A percentile compares a stretch with the other conserved stretches of the same genome.
These are phyloP conservation scores for Phytophthora palmivora DNA, from an alignment of 352 stramenopile species.

Conservation along the genomic window DNA sequence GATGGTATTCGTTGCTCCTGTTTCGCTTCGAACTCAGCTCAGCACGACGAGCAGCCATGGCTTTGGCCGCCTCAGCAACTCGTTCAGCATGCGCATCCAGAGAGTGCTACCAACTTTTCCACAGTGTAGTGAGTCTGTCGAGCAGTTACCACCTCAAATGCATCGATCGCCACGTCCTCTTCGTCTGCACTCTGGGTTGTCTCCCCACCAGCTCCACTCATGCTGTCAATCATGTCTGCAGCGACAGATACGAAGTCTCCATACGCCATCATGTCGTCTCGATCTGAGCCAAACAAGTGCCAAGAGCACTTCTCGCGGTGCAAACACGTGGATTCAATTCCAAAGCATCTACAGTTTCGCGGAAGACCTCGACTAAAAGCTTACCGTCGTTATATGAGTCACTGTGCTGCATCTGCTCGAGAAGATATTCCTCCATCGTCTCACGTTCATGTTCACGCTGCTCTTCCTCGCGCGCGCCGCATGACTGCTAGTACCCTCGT, in stretches of 20 bases:
- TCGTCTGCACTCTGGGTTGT: neutral
- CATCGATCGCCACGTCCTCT: constrained; percentile 33
- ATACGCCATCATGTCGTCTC: constrained; percentile 72
- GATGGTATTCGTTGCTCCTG: constrained; percentile 14
- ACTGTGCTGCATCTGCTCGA: constrained; percentile 66
- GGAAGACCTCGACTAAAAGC: constrained; percentile 52
- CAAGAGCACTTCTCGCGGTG: constrained; percentile 55
- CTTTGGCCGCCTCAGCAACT: constrained; percentile 20
- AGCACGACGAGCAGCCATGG: constrained; percentile 18
- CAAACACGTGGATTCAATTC: constrained; percentile 39
- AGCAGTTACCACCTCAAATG: constrained; percentile 38
- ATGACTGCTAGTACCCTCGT: constrained; percentile 59
- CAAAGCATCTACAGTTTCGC: constrained; percentile 46
- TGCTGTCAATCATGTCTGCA: constrained; percentile 60
- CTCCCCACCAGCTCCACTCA: constrained; percentile 25
- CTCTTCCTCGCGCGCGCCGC: constrained; percentile 39
- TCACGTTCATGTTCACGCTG: constrained; percentile 51
- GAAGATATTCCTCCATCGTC: constrained; percentile 57
- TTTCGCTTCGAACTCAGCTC: constrained; percentile 18
- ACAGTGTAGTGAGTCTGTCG: constrained; percentile 52
- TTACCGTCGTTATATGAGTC: constrained; percentile 76
- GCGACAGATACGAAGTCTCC: constrained; percentile 49
- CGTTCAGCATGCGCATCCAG: constrained; percentile 44
- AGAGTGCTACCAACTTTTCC: constrained; percentile 44
- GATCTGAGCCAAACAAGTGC: constrained; percentile 57